These are phyloP conservation scores for Thielaviopsis ethacetica DNA, from an alignment of 2,329 filamentous ascomycete genomes.

Conservation along the genomic window DNA sequence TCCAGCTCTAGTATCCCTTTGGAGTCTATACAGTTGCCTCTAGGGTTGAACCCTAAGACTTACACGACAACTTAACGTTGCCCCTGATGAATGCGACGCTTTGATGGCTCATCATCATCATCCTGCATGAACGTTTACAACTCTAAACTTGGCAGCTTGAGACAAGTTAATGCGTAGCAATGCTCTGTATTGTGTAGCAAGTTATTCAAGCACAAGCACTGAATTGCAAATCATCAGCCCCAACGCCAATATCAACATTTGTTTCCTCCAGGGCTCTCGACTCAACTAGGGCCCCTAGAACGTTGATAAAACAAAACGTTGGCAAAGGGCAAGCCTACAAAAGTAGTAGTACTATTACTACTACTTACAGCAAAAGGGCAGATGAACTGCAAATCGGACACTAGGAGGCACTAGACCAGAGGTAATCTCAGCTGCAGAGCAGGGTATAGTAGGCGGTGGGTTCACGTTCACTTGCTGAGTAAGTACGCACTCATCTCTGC, in stretches of 20 bases:
- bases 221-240: not conserved
- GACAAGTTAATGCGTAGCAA: not conserved
- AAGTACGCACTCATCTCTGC: not conserved
- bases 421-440: not conserved
- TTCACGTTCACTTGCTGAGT: too few relatives aligned
- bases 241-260: not conserved
- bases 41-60: not conserved
- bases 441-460: not conserved
- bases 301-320: not conserved
- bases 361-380: too few relatives aligned
- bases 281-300: not conserved
- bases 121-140: not conserved
- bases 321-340: too few relatives aligned
- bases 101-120: too few relatives aligned
- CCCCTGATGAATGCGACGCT: not conserved
- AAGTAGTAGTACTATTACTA: too few relatives aligned
- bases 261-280: not conserved
- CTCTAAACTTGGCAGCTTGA: not conserved
- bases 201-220: too few relatives aligned
- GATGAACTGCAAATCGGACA: not conserved
- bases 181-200: not conserved
- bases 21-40: too few relatives aligned
- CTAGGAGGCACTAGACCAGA: not conserved
- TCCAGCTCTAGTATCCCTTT: too few relatives aligned
- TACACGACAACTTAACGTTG: not conserved